Base-by-base conservation (phyloP, 345 rosid genomes). In the Lepidium didymum region DNA sequence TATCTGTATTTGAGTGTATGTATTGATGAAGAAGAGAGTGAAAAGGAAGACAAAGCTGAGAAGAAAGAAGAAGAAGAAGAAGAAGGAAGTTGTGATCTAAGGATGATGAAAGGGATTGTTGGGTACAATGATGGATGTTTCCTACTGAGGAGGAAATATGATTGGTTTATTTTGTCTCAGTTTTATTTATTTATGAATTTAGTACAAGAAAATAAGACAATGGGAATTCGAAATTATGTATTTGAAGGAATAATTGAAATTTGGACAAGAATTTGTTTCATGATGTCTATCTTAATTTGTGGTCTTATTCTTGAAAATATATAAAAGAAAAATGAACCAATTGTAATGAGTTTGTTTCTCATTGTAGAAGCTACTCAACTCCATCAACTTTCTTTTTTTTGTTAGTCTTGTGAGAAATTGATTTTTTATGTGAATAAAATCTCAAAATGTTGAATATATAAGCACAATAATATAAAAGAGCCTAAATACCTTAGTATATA, bases 81-180 rank as follows among this genome's bases (percentile, higher is more conserved):
- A 63, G 49, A 38, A 56, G 31, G 55, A 68, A 53, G 52, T 10
- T 42, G 63, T 55, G 43, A 43, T 67, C 67, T 36, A 54, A 45
- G 74, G 65, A 47, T 68, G n/a, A n/a, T n/a, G 78, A 75, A 86
- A 86, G 87, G 69, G 85, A 88, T 84, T 84, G 81, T 90, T 85
- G 90, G 87, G 89, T 74, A 87, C 92, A 92, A 92, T 92, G 92
- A 92, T 89, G 92, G 78, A 83, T 89, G 98, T 86, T 89, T 87
- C 96, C 95, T 83, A 73, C 64, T 77, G 70, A 83, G 96, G 89
- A 88, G 92, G 84, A 86, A 82, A 81, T 86, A 89, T 92, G 91
- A 92, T 89, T 83, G 90, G 90, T 75, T 82, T 74, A 83, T 81
- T 74, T 74, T 74, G 46, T 59, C 37, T 74, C 38, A 9, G 6